Base-by-base conservation (phyloP, 2,329 filamentous ascomycete genomes). In the Ceratocystis destructans region DNA sequence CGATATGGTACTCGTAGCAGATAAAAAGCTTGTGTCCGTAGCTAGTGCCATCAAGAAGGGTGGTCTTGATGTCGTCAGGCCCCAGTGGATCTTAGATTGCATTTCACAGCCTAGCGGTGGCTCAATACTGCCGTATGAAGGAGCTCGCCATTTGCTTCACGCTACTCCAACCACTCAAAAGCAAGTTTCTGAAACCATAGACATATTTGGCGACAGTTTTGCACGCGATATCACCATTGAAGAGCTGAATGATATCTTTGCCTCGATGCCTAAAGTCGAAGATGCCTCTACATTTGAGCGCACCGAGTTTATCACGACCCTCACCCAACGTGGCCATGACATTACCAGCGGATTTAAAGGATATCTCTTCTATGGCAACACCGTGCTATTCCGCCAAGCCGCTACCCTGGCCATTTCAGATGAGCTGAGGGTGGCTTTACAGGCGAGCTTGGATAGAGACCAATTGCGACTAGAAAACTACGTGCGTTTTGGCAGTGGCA, bases 1-100 rank as follows among this genome's bases (percentile, higher is more conserved):
- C 10, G 22, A 12, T 25, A 82, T 88, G 69, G 79, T 94, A 45
- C 80, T 92, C 63, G 77, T 97, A 10, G 90, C 88, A 0, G 92
- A 96, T 70, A 88, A 90, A 74, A 88, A 80, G 55, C 81, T 84
- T 0, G 86, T 97, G 70, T 92, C 92, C 72, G 91, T 92, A 1
- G 89, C 89, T 1, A 91, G 89, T 8, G 76, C 96, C 7, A 85
- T 90, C 69, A 96, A 94, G 71, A 80, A 79, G 5, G 87, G 85
- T 2, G 79, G 83, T 0, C 80, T 83, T 5, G 86, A 90, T 70
- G 87, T 99, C 63, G 80, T 97, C 66, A 84, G 84, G 25, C 88
- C 92, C 0, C 80, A 79, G 5, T 99, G 94, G 94, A 77, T 97
- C 1, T 79, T 89, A 33, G 91, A 97, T 73, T 94, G 90, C 71